Base-by-base conservation (phyloP, 257 asterid genomes). In the Penstemon davidsonii region DNA sequence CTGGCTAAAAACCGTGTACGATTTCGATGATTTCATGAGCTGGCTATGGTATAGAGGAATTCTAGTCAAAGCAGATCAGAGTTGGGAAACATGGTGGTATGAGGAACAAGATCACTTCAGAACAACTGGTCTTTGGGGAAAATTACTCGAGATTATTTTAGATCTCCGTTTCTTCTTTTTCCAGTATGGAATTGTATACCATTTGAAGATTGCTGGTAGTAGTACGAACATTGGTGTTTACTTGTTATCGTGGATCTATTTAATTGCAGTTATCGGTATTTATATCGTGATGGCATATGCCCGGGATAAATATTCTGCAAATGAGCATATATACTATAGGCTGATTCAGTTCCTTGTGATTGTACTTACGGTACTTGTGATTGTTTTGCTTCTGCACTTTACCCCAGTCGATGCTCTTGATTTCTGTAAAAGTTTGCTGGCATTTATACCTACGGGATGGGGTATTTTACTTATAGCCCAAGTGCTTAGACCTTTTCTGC, bases 51-150 rank as follows among this genome's bases (percentile, higher is more conserved):
- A 76, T 74, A 85, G 78, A 12, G 98, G 96, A 40, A 86, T 90
- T 72, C 73, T 93, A 45, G 83, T 80, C 57, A 93, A 82, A 83
- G 82, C 97, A 6, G 97, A 91, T 25, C 89, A 77, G 62, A 87
- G 97, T 75, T 91, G 97, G 97, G 97, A 91, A 73, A 85, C 88
- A 10, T 91, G 97, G 97, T 91, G 97, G 97, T 88, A 91, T 3
- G 96, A 91, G 74, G 97, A 91, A 62, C 97, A 90, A 72, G 96
- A 88, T 55, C 97, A 92, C 75, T 81, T 92, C 76, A 82, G 95
- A 77, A 86, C 91, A 50, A 93, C 99, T 19, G 96, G 99, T 19
- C 89, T 93, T 10, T 93, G 99, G 97, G 97, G 99, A 37, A 93
- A 93, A 69, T 66, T 93, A 70, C 79, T 90, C 75, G 98, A 93